A percentile compares a stretch with the other conserved stretches of the same genome.
Evolutionary conservation across 306 rosid species (phyloP).

Genomic region (Dalbergia oliveri): DNA sequence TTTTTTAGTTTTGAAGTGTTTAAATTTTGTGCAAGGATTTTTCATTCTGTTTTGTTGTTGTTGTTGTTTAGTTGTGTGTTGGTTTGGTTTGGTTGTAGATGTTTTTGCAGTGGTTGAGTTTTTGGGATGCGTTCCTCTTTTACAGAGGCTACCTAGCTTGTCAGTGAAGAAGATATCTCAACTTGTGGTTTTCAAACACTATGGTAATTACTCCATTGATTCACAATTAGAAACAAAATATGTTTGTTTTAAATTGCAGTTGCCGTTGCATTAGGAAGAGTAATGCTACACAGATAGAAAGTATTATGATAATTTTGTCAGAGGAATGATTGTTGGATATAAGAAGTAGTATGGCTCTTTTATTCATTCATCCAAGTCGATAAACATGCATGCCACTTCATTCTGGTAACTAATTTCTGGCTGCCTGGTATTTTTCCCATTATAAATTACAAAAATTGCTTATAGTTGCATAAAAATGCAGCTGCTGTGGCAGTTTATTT

Average conservation of each 20-base stretch:
- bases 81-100: background rate
- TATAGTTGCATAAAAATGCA: background rate
- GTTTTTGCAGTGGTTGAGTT: conserved; percentile 75
- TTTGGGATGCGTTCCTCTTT: conserved; percentile 81
- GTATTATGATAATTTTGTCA: too few species aligned
- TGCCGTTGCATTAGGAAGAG: background rate
- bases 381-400: too few species aligned
- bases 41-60: background rate
- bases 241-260: background rate
- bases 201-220: conserved; percentile 51
- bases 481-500: background rate
- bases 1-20: background rate
- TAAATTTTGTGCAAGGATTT: conserved; percentile 19
- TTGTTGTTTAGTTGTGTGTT: background rate
- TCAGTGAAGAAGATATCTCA: conserved; percentile 75
- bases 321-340: too few species aligned
- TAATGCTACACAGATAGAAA: too few species aligned
- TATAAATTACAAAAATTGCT: background rate
- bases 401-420: too few species aligned
- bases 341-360: too few species aligned
- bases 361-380: too few species aligned
- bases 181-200: conserved; percentile 60
- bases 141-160: conserved; percentile 82
- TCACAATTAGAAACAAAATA: background rate
- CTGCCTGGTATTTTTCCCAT: too few species aligned